A percentile compares a stretch with the other conserved stretches of the same genome.
Evolutionary conservation across 139 green algal genomes (phyloP).

Genomic region (Spirogloea muscicola): DNA sequence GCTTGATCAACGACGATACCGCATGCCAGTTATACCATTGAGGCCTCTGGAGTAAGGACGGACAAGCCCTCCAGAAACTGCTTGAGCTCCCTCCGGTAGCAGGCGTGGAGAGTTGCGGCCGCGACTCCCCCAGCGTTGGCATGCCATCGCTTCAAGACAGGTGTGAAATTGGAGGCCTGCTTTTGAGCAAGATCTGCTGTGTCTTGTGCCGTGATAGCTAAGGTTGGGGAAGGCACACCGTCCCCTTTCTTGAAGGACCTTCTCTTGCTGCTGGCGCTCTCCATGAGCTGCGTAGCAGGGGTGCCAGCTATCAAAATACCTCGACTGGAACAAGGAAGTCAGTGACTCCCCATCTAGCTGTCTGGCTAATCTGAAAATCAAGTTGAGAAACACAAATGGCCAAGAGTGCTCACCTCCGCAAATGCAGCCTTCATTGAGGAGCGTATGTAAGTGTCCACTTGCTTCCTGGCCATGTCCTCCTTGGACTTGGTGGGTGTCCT

Average conservation of each 20-base stretch:
- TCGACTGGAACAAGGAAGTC: no score
- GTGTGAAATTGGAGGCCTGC: not conserved
- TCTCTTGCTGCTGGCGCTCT: no score
- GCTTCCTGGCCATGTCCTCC: not conserved
- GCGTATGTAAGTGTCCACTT: slow-evolving; percentile 13
- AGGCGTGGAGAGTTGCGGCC: slow-evolving; percentile 7
- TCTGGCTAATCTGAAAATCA: no score
- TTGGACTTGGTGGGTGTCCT: not conserved
- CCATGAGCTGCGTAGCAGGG: no score
- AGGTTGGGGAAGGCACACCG: not conserved
- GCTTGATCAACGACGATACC: no score
- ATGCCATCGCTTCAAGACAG: slow-evolving; percentile 2
- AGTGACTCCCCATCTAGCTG: no score
- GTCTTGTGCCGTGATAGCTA: slow-evolving; percentile 1
- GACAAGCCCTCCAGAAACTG: not conserved
- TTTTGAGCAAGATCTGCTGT: not conserved
- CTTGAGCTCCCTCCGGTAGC: slow-evolving; percentile 18
- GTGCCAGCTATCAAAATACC: no score
- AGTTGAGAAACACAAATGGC: no score
- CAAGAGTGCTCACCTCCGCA: slow-evolving; percentile 11
- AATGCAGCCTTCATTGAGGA: slow-evolving; percentile 25
- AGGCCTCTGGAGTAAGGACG: no score
- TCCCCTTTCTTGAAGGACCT: slow-evolving; percentile 3
- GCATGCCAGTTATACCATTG: not conserved
- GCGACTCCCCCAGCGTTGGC: slow-evolving; percentile 8